These are phyloP conservation scores for Corylus avellana DNA, from an alignment of 306 rosid species.

Conservation along the genomic window DNA sequence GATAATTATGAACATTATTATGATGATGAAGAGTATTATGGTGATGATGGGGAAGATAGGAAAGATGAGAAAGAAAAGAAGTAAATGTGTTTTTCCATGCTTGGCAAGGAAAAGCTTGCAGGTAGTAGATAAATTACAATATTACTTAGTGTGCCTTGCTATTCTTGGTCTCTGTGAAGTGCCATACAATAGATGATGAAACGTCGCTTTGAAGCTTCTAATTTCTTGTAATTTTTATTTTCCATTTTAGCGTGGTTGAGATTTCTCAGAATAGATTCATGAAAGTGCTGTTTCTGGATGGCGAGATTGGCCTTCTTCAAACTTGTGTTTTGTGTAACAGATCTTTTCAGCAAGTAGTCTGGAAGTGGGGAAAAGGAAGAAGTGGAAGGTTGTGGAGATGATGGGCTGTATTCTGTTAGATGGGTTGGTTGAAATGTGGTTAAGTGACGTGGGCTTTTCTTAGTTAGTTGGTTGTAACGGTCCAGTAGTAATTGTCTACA, in stretches of 20 bases:
- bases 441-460: too few relatives aligned
- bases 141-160: slow-evolving; percentile 7
- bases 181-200: slow-evolving; percentile 14
- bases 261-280: slow-evolving; percentile 15
- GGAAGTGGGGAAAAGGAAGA: too few relatives aligned
- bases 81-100: slow-evolving; percentile 28
- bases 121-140: slow-evolving; percentile 25
- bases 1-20: slow-evolving; percentile 39
- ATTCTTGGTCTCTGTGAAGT: slow-evolving; percentile 24
- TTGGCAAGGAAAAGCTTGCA: not conserved
- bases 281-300: slow-evolving; percentile 35
- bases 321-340: not conserved
- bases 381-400: too few relatives aligned
- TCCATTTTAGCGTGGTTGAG: slow-evolving; percentile 25
- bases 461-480: too few relatives aligned
- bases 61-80: slow-evolving; percentile 36
- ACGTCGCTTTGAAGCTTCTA: slow-evolving; percentile 4
- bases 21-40: slow-evolving; percentile 55
- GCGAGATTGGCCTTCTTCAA: slow-evolving; percentile 8
- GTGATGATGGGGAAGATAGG: slow-evolving; percentile 45
- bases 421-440: too few relatives aligned
- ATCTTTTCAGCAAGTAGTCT: too few relatives aligned
- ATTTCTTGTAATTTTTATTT: not conserved
- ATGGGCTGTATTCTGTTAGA: too few relatives aligned
- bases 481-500: too few relatives aligned